A percentile compares a stretch with the other conserved stretches of the same genome.
phyloP scores from a whole-genome alignment of 2,329 filamentous ascomycete genomes.

The Verticillium alfalfae region DNA sequence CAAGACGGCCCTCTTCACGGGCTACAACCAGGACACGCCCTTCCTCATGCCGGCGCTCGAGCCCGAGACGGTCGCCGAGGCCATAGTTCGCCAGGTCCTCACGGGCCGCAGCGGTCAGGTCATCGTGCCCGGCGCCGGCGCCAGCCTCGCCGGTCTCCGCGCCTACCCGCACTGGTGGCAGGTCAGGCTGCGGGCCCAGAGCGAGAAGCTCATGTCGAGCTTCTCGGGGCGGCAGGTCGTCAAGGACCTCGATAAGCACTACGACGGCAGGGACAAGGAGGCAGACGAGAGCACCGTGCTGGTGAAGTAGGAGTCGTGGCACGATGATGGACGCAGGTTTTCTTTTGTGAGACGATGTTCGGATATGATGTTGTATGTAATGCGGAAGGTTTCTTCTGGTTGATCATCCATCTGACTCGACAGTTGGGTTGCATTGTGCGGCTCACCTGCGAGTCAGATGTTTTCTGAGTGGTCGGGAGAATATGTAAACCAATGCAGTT shows the following conservation, averaged over 20 bases:
- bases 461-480: background rate
- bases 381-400: background rate
- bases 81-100: slow-evolving; percentile 55
- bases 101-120: slow-evolving; percentile 52
- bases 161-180: slow-evolving; percentile 60
- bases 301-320: slow-evolving; percentile 13
- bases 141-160: slow-evolving; percentile 35
- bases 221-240: slow-evolving; percentile 43
- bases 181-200: slow-evolving; percentile 39
- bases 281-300: slow-evolving; percentile 29
- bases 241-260: slow-evolving; percentile 33
- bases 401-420: background rate
- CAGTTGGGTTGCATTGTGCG: background rate
- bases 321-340: too few species aligned
- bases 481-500: background rate
- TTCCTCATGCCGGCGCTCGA: slow-evolving; percentile 50
- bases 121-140: slow-evolving; percentile 41
- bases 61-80: slow-evolving; percentile 59
- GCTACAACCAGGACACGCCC: slow-evolving; percentile 42
- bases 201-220: slow-evolving; percentile 32
- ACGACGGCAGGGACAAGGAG: slow-evolving; percentile 19
- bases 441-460: background rate
- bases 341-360: background rate
- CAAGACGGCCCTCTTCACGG: slow-evolving; percentile 54
- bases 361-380: background rate